phyloP scores from a whole-genome alignment of 2,329 filamentous ascomycete genomes.

The Cordyceps sp. region DNA sequence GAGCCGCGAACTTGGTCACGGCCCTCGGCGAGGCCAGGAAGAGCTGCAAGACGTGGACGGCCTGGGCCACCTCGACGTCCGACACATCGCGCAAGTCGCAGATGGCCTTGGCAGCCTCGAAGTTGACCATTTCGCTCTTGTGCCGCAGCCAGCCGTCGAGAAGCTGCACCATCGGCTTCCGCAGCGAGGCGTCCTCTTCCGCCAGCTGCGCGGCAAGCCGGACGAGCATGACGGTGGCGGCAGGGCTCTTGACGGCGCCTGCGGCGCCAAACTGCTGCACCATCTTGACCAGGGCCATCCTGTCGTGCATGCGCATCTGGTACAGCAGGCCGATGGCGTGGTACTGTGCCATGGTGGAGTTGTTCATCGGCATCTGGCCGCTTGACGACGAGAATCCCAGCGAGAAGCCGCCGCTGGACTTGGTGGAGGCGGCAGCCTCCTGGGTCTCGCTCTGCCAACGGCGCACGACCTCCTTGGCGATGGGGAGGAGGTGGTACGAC shows the following conservation, averaged over 20 bases:
- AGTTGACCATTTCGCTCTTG: conserved; percentile 99
- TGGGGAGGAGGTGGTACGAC: conserved; percentile 92
- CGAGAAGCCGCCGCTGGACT: conserved; percentile 79
- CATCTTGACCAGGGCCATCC: conserved; percentile 99
- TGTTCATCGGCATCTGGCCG: conserved; percentile 62
- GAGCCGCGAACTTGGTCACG: conserved; percentile 93
- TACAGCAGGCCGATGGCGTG: conserved; percentile 95
- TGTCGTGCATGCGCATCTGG: conserved; percentile 93
- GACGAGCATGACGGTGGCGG: conserved; percentile 83
- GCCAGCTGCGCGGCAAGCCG: conserved; percentile 84
- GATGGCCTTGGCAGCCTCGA: conserved; percentile 95
- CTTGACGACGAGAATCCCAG: conserved; percentile 78
- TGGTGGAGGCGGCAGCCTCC: conserved; percentile 80
- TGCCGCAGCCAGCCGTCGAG: conserved; percentile 93
- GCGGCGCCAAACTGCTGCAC: conserved; percentile 95
- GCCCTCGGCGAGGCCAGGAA: conserved; percentile 92
- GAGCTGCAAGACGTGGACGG: conserved; percentile 86
- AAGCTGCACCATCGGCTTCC: conserved; percentile 93
- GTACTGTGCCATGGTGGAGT: conserved; percentile 96
- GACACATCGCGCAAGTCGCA: conserved; percentile 88
- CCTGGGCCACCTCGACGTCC: conserved; percentile 79
- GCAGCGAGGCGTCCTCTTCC: conserved; percentile 75
- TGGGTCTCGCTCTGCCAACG: conserved; percentile 98
- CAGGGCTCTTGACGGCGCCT: conserved; percentile 87
- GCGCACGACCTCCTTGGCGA: conserved; percentile 85